phyloP scores from a whole-genome alignment of 2,329 filamentous ascomycete genomes.

The Trichophyton rubrum region DNA sequence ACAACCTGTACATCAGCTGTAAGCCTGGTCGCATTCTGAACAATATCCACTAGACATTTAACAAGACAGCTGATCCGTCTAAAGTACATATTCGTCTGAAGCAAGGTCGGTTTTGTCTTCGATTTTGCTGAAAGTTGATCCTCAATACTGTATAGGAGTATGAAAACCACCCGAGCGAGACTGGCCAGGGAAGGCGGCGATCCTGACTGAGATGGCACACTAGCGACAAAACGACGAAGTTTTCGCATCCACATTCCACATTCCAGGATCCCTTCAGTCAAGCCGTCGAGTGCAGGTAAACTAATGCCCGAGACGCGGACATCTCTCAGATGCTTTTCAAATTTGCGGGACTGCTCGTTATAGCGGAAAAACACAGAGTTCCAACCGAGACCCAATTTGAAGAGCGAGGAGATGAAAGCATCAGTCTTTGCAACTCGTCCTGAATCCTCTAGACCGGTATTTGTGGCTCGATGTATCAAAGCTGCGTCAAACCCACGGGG shows the following conservation, averaged over 20 bases:
- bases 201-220: conserved; percentile 17
- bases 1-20: conserved; percentile 49
- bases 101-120: conserved; percentile 20
- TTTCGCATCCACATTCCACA: conserved; percentile 29
- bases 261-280: conserved; percentile 22
- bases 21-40: conserved; percentile 36
- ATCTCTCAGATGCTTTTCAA: conserved; percentile 31
- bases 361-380: conserved; percentile 33
- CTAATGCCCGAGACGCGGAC: conserved; percentile 41
- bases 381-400: conserved; percentile 34
- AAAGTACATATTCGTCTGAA: conserved; percentile 29
- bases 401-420: conserved; percentile 29
- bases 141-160: conserved; percentile 29
- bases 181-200: conserved; percentile 25
- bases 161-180: conserved; percentile 23
- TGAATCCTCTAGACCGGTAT: conserved; percentile 15
- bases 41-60: conserved; percentile 25
- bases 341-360: conserved; percentile 23
- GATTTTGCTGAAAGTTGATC: conserved; percentile 21
- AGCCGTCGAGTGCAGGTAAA: conserved; percentile 26
- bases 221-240: conserved; percentile 25
- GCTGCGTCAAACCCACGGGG: conserved; percentile 29
- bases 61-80: conserved; percentile 28
- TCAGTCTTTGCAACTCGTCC: conserved; percentile 26
- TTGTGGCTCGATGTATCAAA: conserved; percentile 19